phyloP scores from a whole-genome alignment of 2,329 filamentous ascomycete species.

The Apiospora aurea region DNA sequence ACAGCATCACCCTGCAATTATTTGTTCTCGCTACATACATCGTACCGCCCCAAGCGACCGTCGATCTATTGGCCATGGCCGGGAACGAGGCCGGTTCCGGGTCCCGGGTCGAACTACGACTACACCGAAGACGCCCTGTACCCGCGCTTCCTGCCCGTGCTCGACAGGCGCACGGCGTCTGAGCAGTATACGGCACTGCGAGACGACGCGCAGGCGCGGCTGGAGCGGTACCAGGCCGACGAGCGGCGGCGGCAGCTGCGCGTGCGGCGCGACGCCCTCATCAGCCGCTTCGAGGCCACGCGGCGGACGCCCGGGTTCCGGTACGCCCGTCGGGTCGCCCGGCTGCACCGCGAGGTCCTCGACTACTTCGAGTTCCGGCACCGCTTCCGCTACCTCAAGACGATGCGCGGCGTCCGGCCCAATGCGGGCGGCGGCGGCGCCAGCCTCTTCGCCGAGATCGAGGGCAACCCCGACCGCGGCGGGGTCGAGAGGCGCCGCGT shows the following conservation, averaged over 20 bases:
- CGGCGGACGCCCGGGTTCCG: not conserved
- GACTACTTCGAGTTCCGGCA: not conserved
- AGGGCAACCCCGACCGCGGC: not conserved
- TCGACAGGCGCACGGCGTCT: not conserved
- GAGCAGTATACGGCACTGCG: not conserved
- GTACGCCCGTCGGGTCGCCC: not conserved
- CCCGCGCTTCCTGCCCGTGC: not conserved
- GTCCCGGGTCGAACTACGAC: not conserved
- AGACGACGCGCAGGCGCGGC: not conserved
- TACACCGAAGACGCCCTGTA: not conserved
- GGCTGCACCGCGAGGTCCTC: not conserved
- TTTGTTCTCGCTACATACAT: not conserved
- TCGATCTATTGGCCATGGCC: not conserved
- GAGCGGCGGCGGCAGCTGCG: not conserved
- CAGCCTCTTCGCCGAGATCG: not conserved
- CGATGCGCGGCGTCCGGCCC: not conserved
- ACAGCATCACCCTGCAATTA: not conserved
- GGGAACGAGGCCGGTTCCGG: not conserved
- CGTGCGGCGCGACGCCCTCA: not conserved
- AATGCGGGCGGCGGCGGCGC: not conserved
- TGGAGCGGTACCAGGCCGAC: not conserved
- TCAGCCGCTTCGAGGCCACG: not conserved
- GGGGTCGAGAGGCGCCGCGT: constrained; percentile 3
- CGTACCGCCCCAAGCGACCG: not conserved
- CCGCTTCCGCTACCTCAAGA: not conserved